Conservation (phyloP, 1,284 basidiomycete genomes). For the Baeospora myosura region DNA sequence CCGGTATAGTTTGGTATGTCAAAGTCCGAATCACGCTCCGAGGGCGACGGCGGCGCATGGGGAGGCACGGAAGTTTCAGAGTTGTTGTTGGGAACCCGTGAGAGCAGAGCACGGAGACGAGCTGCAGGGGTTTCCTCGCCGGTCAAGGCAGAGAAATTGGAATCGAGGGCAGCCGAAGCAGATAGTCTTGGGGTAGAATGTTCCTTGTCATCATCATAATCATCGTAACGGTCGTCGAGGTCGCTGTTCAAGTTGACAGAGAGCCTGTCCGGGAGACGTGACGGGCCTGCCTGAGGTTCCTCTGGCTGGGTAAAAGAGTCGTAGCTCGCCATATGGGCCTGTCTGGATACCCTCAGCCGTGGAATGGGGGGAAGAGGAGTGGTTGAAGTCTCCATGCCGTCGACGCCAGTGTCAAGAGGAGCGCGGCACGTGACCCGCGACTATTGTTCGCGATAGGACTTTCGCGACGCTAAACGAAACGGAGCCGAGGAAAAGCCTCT, state of each 20-base stretch:
- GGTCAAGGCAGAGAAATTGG: neutral
- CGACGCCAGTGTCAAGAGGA: too few species aligned
- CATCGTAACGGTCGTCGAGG: constrained; percentile 28
- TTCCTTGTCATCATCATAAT: constrained; percentile 38
- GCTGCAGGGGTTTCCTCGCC: constrained; percentile 38
- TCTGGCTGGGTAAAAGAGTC: constrained; percentile 22
- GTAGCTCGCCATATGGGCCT: constrained; percentile 22
- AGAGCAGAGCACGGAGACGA: constrained; percentile 45
- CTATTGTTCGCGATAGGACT: too few species aligned
- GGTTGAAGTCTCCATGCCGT: neutral
- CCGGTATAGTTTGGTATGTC: constrained; percentile 36
- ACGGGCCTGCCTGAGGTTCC: constrained; percentile 32
- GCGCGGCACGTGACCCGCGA: too few species aligned
- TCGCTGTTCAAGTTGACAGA: constrained; percentile 26
- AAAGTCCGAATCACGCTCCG: constrained; percentile 57
- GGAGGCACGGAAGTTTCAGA: constrained; percentile 25
- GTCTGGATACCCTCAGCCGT: constrained; percentile 39
- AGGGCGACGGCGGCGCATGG: constrained; percentile 29
- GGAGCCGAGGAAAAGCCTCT: too few species aligned
- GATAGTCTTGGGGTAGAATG: constrained; percentile 43
- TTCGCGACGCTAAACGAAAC: too few species aligned
- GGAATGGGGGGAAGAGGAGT: constrained; percentile 25
- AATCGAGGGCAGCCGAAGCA: constrained; percentile 19
- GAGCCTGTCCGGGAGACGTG: constrained; percentile 28
- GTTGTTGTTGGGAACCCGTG: constrained; percentile 30